A percentile compares a stretch with the other conserved stretches of the same genome.
Conservation (phyloP, 2,329 filamentous ascomycete species). For the Fusarium denticulatum region DNA sequence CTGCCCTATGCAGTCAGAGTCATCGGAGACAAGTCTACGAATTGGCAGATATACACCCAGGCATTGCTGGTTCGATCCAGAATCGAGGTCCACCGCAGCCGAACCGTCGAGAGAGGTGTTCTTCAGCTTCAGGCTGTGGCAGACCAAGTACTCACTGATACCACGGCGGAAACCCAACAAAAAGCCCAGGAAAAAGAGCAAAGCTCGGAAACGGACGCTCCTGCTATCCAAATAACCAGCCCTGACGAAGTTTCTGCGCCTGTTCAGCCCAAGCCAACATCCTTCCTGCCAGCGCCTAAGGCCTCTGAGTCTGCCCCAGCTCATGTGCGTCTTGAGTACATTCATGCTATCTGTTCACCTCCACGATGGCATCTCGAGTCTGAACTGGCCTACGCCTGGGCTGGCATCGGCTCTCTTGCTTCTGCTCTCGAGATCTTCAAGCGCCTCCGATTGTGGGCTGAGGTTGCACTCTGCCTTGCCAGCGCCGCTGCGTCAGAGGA, state of each 20-base stretch:
- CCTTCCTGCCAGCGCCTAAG: slow-evolving; percentile 83
- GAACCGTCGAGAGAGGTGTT: slow-evolving; percentile 89
- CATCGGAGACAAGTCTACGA: slow-evolving; percentile 86
- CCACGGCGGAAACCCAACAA: slow-evolving; percentile 52
- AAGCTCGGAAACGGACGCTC: slow-evolving; percentile 49
- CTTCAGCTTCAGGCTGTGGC: slow-evolving; percentile 94
- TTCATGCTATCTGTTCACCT: slow-evolving; percentile 85
- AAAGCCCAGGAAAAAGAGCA: slow-evolving; percentile 42
- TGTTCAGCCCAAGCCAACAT: slow-evolving; percentile 63
- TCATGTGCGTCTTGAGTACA: slow-evolving; percentile 79
- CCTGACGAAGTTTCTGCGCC: slow-evolving; percentile 47
- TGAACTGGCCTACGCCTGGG: slow-evolving; percentile 93
- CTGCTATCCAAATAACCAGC: slow-evolving; percentile 57
- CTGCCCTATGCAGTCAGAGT: slow-evolving; percentile 91
- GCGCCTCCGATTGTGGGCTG: slow-evolving; percentile 90
- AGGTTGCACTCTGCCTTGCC: slow-evolving; percentile 90
- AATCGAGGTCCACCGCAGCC: slow-evolving; percentile 86
- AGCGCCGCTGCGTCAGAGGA: slow-evolving; percentile 67
- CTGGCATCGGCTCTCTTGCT: slow-evolving; percentile 83
- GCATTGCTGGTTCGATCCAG: slow-evolving; percentile 88
- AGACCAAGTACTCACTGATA: slow-evolving; percentile 94
- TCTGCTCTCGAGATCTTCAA: slow-evolving; percentile 97
- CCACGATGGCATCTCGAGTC: slow-evolving; percentile 94
- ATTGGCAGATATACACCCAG: slow-evolving; percentile 98
- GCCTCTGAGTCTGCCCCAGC: slow-evolving; percentile 81